Conservation (phyloP, 1,139 yeast species). For the Debaryomyces coudertii region DNA sequence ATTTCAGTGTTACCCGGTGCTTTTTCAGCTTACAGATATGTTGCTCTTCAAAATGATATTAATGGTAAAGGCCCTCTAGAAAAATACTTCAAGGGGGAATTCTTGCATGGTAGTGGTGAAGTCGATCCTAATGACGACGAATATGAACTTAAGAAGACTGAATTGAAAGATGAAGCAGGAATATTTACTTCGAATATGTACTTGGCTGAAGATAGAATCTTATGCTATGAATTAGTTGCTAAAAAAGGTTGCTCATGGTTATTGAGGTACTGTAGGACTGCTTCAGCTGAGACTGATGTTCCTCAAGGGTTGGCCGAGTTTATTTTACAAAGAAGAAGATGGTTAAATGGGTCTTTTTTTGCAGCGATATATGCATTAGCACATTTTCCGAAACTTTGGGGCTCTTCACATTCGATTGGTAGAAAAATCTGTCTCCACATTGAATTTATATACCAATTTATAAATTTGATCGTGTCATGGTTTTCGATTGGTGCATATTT, state of each 20-base stretch:
- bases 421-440: constrained; percentile 48
- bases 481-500: constrained; percentile 81
- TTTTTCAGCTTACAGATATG: constrained; percentile 87
- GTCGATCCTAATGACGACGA: constrained; percentile 52
- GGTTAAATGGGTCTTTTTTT: constrained; percentile 55
- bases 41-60: constrained; percentile 80
- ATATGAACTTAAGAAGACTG: constrained; percentile 41
- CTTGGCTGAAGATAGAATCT: constrained; percentile 53
- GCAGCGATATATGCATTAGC: constrained; percentile 52
- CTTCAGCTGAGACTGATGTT: constrained; percentile 54
- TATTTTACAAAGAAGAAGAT: constrained; percentile 52
- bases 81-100: constrained; percentile 53
- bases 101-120: constrained; percentile 49
- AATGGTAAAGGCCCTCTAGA: constrained; percentile 77
- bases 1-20: constrained; percentile 97
- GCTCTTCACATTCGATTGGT: constrained; percentile 44
- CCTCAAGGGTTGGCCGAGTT: constrained; percentile 52
- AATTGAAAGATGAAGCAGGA: constrained; percentile 50
- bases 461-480: constrained; percentile 65
- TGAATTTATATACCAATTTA: constrained; percentile 47
- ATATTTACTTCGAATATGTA: constrained; percentile 55
- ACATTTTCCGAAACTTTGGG: constrained; percentile 49
- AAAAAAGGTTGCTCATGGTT: constrained; percentile 49
- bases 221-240: constrained; percentile 53
- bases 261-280: constrained; percentile 49